Evolutionary conservation across 2,329 filamentous ascomycete species (phyloP).

Genomic region (Neofusicoccum ribis): DNA sequence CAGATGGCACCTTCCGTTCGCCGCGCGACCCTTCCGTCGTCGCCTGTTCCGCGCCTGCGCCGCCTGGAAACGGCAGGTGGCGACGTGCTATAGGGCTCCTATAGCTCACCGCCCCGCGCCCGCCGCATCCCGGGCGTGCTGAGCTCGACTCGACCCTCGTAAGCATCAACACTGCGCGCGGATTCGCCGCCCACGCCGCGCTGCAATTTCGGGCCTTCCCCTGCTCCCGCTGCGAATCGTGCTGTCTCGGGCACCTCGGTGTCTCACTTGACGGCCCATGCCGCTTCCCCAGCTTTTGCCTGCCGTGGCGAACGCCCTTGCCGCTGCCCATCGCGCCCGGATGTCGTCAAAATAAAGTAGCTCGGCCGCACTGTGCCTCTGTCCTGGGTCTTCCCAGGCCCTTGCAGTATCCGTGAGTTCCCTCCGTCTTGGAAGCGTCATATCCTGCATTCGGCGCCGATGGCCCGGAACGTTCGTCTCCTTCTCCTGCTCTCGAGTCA

Average conservation of each 20-base stretch:
- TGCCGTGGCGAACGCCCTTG: not conserved
- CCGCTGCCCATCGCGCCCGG: not conserved
- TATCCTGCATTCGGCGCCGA: not conserved
- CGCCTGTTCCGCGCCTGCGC: not conserved
- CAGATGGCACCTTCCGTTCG: not conserved
- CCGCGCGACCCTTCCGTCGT: not conserved
- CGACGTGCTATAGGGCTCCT: not conserved
- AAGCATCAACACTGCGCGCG: not conserved
- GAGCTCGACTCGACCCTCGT: not conserved
- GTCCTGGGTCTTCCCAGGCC: not conserved
- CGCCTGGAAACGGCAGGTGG: not conserved
- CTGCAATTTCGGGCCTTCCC: conserved; percentile 5
- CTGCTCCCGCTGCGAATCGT: not conserved
- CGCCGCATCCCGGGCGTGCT: not conserved
- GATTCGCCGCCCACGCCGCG: not conserved
- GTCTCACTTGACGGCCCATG: conserved; percentile 1
- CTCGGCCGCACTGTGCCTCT: not conserved
- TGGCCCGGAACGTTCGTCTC: not conserved
- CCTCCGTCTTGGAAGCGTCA: conserved; percentile 1
- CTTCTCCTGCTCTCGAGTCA: not conserved
- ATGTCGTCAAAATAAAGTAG: conserved; percentile 13
- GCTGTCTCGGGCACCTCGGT: not conserved
- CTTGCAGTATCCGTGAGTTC: conserved; percentile 6
- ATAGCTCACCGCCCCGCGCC: not conserved
- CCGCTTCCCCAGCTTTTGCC: not conserved